Conservation (phyloP, 2,329 filamentous ascomycete species). For the Nigrospora osmanthi region DNA sequence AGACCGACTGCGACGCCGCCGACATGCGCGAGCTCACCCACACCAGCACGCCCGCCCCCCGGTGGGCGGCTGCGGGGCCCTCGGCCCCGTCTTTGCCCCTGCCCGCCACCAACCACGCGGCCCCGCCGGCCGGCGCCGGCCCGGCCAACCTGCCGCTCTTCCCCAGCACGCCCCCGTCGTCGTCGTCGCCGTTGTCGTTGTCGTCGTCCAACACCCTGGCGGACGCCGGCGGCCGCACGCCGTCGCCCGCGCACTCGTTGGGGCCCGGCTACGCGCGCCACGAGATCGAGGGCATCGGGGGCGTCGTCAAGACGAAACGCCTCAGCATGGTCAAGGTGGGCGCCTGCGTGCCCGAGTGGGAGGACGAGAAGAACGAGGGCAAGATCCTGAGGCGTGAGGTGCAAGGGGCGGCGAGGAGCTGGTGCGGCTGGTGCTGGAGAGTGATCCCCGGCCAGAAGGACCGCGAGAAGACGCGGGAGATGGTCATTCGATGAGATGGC, state of each 20-base stretch:
- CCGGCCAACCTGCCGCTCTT: background rate
- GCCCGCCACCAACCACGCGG: conserved; percentile 4
- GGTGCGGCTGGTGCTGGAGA: conserved; percentile 87
- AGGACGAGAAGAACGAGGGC: conserved; percentile 63
- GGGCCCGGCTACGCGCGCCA: conserved; percentile 74
- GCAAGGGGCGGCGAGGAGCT: conserved; percentile 61
- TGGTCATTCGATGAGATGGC: conserved; percentile 8
- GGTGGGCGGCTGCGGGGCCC: conserved; percentile 3
- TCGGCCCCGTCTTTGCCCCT: conserved; percentile 7
- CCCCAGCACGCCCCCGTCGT: conserved; percentile 4
- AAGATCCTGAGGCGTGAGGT: conserved; percentile 65
- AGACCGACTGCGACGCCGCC: conserved; percentile 79
- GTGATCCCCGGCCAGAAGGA: conserved; percentile 57
- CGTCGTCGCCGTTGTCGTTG: too few relatives aligned
- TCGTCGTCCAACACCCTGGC: background rate
- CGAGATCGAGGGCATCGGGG: conserved; percentile 87
- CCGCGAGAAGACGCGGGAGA: conserved; percentile 8
- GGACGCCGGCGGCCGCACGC: background rate
- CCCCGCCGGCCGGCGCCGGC: conserved; percentile 1
- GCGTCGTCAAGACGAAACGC: conserved; percentile 80
- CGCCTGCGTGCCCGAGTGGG: conserved; percentile 77
- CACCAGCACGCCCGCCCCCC: conserved; percentile 9
- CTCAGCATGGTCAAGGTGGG: conserved; percentile 76
- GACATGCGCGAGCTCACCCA: conserved; percentile 45
- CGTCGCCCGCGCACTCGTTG: conserved; percentile 21